Conservation (phyloP, 1,139 yeast genomes). For the Hyphopichia pseudoburtonii region DNA sequence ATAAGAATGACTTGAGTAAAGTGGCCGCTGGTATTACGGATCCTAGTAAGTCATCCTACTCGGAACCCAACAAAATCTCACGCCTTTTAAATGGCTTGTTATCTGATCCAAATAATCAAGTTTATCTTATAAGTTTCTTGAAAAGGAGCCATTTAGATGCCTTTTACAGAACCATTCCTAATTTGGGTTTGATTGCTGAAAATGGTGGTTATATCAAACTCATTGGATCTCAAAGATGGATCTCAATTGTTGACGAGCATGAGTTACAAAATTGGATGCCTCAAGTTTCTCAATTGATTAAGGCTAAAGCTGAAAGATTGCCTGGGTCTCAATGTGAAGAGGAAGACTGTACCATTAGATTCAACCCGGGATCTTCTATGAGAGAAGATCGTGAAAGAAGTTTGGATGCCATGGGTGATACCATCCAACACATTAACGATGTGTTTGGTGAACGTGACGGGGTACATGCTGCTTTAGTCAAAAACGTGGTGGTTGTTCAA, state of each 20-base stretch:
- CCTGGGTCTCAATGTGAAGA: conserved; percentile 75
- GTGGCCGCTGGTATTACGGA: conserved; percentile 14
- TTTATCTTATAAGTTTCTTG: conserved; percentile 69
- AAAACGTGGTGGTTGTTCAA: conserved; percentile 70
- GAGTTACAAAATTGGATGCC: conserved; percentile 61
- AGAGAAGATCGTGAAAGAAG: conserved; percentile 67
- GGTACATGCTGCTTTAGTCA: conserved; percentile 75
- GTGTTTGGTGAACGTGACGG: conserved; percentile 58
- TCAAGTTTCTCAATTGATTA: conserved; percentile 57
- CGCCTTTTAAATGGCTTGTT: conserved; percentile 50
- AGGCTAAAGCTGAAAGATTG: conserved; percentile 70
- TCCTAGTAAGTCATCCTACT: conserved; percentile 28
- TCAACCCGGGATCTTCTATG: conserved; percentile 64
- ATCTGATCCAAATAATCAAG: conserved; percentile 53
- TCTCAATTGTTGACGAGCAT: conserved; percentile 55
- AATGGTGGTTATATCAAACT: conserved; percentile 76
- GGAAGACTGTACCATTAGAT: conserved; percentile 73
- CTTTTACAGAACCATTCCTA: conserved; percentile 63
- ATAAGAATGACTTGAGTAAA: conserved; percentile 11
- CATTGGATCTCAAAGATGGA: conserved; percentile 59
- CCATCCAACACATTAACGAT: conserved; percentile 82
- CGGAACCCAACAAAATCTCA: conserved; percentile 51
- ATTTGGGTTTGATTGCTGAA: conserved; percentile 84
- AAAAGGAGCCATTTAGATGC: conserved; percentile 65
- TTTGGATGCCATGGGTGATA: conserved; percentile 73